Evolutionary conservation across 176 grass and related monocot species (phyloP), one percentile per base, ranked within the genome.

Genomic region (Zizania latifolia): DNA sequence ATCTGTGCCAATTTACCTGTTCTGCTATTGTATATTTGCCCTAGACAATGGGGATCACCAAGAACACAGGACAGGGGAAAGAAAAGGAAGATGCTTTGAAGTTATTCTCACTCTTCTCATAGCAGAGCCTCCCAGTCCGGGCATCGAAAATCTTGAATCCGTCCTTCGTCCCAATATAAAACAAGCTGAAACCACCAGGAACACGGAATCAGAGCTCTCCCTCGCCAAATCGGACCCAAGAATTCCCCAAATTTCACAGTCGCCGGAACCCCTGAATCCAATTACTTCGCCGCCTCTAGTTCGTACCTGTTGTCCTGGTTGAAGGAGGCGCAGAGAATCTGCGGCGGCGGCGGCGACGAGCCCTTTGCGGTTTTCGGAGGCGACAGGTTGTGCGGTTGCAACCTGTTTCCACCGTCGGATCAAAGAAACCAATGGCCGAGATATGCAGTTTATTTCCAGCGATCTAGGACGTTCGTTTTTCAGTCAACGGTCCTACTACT

Each of bases 81-180:
- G 27, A 44, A 38, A 34, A 35, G 4, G 4, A 8, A 14, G 32
- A 16, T 22, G 2, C 19, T 19, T 60, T 4, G 37, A 58, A 53
- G 67, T 33, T 41, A 70, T n/a, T 5, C 80, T 83, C 19, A 98
- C 94, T 76, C 66, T 85, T 98, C 16, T 94, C 64, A 22, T 94
- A 90, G 78, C 76, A 82, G 19, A 98, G 83, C 59, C 62, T 87
- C 58, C 91, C 94, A 27, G 39, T 92, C 29, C 71, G 58, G 22
- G 91, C 81, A 62, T 98, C 89, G 67, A 98, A 98, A 87, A 98
- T 83, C 86, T 57, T 94, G 72, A 98, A 94, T 11, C 94, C 94
- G 24, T 98, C 82, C 76, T 79, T 94, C 27, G 91, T 93, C 67
- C 84, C 94, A 35, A 94, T 37, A 5, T 89, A 82, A 75, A 98